Base-by-base conservation (phyloP, 352 stramenopile genomes). In the Pythium aquatile region DNA sequence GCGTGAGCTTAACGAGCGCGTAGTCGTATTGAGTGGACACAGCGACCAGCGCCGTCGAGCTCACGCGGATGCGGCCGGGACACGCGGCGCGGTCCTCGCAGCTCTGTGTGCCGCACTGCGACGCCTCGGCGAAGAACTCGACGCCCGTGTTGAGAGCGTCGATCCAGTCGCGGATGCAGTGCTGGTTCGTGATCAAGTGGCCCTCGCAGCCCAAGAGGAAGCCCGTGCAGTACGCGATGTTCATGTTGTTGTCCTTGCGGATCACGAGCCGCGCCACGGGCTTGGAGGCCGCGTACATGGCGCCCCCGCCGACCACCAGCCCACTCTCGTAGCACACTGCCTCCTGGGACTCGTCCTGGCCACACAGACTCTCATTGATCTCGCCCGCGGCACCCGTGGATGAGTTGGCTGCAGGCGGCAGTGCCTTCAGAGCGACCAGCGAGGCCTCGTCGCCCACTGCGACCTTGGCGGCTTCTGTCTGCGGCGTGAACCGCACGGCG, bases 141-240 rank as follows among this genome's bases (percentile, higher is more conserved):
- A 84, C 64, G 28, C 75, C 75, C 4, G 83, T 91, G 58, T 90
- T 90, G 37, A 81, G 60, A 14, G 85, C 85, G 54, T 93, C 82
- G 59, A 85, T 66, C 52, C 65, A 78, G 29, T 80, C 68, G 24
- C 73, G 44, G 20, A 93, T 90, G 56, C 85, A 93, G 62, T 93
- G 85, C 54, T 93, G 70, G 73, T 93, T 93, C 13, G 85, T 93
- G 58, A 93, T 68, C 56, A 93, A 47, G 64, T 93, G 82, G 14
- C 82, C 85, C 13, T 89, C 81, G 60, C 83, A 90, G n/a, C 85
- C 85, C 0, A 93, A 46, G 3, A 93, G 39, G 48, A 79, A 93
- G 13, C 82, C 85, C 26, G 85, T 91, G 67, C 85, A 93, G 58
- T 75, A 93, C 9, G 80, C 80, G 26, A 84, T 66, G 52, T 75